Evolutionary conservation across 192 early-diverging fungal genomes (phyloP), one percentile per base, ranked within the genome.

Genomic region (Umbelopsis ramanniana): DNA sequence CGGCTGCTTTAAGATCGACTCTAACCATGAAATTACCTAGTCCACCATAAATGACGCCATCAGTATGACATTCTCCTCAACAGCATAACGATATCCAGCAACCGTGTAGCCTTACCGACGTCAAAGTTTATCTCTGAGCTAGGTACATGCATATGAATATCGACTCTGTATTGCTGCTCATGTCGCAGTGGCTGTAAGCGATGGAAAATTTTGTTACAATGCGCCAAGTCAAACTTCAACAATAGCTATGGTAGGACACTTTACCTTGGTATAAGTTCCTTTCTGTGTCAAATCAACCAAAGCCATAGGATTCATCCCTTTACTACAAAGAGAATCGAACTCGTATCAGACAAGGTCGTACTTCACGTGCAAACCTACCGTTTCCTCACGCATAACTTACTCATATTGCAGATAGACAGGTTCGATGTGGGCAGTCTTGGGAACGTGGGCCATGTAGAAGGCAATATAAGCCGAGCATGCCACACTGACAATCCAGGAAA

Each of bases 11-110:
- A 15, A 83, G 46, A 21, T 71, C 35, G 12, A 83, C 38, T 57
- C 50, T 26, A 8, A 83, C 52, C 81, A 83, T 83, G 70, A 83
- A 83, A 54, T 83, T 83, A 22, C 81, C 81, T 82, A 29, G 29
- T 29, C 29, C 29, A 29, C 1, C 1, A 43, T 4, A 5, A 43
- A 6, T 6, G 40, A 43, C 40, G 11, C 40, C 6, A 43, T 43
- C 40, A 43, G 40, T 12, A 43, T 43, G 40, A 1, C 11, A 43
- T 8, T 40, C 3, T 40, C 38, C 38, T 40, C 38, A 43, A 6
- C 2, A 19, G 11, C 33, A 38, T 26, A 14, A 26, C 24, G 11
- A n/a, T 12, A 11, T 26, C 4, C 7, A 15, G 26, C 21, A 26
- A 37, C 4, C 15, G 17, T 6, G 29, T 15, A 40, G 72, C 72